Percentiles rank a stretch among this genome's conserved stretches.
Conservation (phyloP, 78 protist genomes). For the Acrasis kona region DNA sequence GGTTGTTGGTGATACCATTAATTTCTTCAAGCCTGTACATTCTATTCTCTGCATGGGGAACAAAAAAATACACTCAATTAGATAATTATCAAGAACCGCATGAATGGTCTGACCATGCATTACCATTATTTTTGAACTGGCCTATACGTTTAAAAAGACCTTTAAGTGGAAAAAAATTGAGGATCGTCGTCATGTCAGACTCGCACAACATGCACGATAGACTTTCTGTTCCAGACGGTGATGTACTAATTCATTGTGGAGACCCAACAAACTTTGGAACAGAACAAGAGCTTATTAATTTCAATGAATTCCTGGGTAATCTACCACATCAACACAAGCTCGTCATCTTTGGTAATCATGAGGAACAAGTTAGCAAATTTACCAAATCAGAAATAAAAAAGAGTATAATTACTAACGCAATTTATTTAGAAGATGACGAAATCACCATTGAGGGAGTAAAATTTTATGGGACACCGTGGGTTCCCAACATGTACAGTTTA, state of each 20-base stretch:
- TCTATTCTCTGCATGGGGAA: too few species aligned
- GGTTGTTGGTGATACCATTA: too few species aligned
- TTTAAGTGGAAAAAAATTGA: too few species aligned
- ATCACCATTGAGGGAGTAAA: conserved; percentile 22
- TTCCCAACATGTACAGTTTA: too few species aligned
- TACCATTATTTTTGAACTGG: too few species aligned
- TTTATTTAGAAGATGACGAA: conserved; percentile 2
- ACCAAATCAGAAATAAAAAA: too few species aligned
- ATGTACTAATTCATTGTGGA: conserved; percentile 37
- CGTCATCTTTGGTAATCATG: conserved; percentile 60
- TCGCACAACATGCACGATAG: conserved; percentile 11
- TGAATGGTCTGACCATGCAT: too few species aligned
- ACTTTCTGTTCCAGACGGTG: conserved; percentile 29
- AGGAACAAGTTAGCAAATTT: background rate
- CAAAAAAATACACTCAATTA: too few species aligned
- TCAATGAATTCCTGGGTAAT: conserved; percentile 6
- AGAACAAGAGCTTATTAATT: background rate
- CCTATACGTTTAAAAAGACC: too few species aligned
- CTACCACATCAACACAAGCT: conserved; percentile 52
- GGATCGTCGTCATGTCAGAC: conserved; percentile 34
- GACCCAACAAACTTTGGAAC: conserved; percentile 25
- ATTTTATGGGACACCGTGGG: conserved; percentile 56
- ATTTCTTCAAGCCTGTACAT: too few species aligned
- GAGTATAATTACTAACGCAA: too few species aligned
- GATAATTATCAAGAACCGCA: too few species aligned